Evolutionary conservation across 192 early-diverging fungal genomes (phyloP).

Genomic region (Thamnidium elegans): DNA sequence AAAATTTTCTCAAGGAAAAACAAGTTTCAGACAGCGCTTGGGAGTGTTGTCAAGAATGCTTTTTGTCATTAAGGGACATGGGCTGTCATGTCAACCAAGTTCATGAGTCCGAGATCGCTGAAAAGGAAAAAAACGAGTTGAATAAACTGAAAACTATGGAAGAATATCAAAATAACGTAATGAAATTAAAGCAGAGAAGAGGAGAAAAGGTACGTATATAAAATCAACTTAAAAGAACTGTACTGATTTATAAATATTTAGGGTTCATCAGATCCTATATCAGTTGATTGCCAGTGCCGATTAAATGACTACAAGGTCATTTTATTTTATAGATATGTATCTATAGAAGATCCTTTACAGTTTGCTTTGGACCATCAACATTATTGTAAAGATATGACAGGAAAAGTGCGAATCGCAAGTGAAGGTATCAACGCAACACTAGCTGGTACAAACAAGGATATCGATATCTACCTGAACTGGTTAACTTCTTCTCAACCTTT

Average conservation of each 20-base stretch:
- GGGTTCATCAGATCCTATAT: conserved; percentile 45
- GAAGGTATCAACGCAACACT: conserved; percentile 71
- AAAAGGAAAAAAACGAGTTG: neutral
- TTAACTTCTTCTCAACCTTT: conserved; percentile 26
- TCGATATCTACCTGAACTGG: conserved; percentile 47
- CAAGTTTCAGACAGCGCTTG: neutral
- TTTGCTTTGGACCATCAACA: conserved; percentile 39
- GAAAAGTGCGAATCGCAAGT: conserved; percentile 49
- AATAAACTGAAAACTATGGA: neutral
- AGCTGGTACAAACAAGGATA: conserved; percentile 42
- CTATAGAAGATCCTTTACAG: conserved; percentile 31
- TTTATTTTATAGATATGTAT: conserved; percentile 48
- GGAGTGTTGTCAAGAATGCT: conserved; percentile 4
- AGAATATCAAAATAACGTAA: neutral
- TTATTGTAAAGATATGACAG: conserved; percentile 37
- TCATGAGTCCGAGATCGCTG: neutral
- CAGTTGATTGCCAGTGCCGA: conserved; percentile 38
- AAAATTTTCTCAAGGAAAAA: conserved; percentile 10
- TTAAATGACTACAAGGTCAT: conserved; percentile 39
- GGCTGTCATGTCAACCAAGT: conserved; percentile 6
- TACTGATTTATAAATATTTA: neutral
- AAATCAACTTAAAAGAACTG: neutral
- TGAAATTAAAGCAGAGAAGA: conserved; percentile 16
- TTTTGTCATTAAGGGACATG: neutral
- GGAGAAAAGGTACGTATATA: conserved; percentile 15